These are phyloP conservation scores for Davidsoniella eucalypti DNA, from an alignment of 2,329 filamentous ascomycete species.

Conservation along the genomic window DNA sequence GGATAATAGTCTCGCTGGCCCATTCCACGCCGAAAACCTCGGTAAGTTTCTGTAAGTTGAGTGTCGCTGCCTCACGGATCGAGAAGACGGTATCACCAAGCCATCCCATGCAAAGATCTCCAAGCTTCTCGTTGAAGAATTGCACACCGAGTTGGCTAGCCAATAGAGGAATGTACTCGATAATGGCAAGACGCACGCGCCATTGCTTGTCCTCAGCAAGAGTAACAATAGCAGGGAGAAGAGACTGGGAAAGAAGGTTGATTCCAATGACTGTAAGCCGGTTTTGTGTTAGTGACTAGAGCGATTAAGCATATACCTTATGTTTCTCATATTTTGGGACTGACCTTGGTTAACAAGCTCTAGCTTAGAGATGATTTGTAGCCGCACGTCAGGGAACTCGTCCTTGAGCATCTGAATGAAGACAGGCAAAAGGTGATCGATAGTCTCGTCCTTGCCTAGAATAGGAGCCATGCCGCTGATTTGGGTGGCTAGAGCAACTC, in stretches of 20 bases:
- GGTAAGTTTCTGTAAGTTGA: slow-evolving; percentile 94
- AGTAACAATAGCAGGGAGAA: slow-evolving; percentile 92
- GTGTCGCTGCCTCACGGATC: slow-evolving; percentile 90
- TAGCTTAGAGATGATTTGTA: slow-evolving; percentile 99
- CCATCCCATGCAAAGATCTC: slow-evolving; percentile 94
- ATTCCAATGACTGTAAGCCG: slow-evolving; percentile 70
- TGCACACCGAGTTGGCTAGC: slow-evolving; percentile 90
- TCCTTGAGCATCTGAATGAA: slow-evolving; percentile 99
- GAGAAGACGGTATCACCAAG: slow-evolving; percentile 97
- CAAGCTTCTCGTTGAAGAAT: slow-evolving; percentile 97
- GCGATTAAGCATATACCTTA: no score
- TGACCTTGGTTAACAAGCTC: slow-evolving; percentile 91
- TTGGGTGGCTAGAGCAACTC: slow-evolving; percentile 85
- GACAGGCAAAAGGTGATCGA: slow-evolving; percentile 72
- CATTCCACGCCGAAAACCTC: slow-evolving; percentile 97
- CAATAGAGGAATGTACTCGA: slow-evolving; percentile 94
- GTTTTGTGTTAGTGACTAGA: slow-evolving; percentile 13
- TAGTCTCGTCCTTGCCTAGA: slow-evolving; percentile 91
- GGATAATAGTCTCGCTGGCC: slow-evolving; percentile 93
- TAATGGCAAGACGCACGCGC: slow-evolving; percentile 93
- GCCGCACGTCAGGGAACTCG: slow-evolving; percentile 90
- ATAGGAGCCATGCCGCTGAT: slow-evolving; percentile 95
- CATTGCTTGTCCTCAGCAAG: slow-evolving; percentile 98
- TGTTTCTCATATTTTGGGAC: background rate
- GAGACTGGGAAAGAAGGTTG: slow-evolving; percentile 85